Evolutionary conservation across 768 basidiomycete genomes (phyloP), one percentile per base, ranked within the genome.

Genomic region (Leccinum variicolor): DNA sequence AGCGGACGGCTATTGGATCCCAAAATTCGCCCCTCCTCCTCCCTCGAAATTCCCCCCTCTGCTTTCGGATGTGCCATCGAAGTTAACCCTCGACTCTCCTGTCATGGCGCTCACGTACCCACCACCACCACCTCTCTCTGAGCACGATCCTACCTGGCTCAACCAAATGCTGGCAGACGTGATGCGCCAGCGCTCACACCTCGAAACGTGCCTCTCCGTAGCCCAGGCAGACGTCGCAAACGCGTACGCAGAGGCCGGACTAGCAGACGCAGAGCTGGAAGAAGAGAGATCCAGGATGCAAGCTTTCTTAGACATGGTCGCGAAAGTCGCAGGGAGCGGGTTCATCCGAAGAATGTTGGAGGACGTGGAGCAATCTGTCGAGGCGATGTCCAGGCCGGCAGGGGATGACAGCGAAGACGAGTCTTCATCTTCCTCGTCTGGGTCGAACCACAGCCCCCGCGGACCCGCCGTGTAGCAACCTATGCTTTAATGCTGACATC

Each of bases 91-190:
- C 31, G 31, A 60, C n/a, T 66, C 72, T 26, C 71, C 71, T n/a
- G 28, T 70, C 48, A 73, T 72, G 61, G 14, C 50, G 0, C 15
- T 73, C 8, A 56, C 60, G 19, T 74, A 69, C 49, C 71, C 71
- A 14, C 71, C 72, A 25, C 59, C 51, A n/a, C 51, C 33, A 1
- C 70, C 70, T 8, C 64, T 74, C 54, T 31, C 51, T 21, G 47
- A 53, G 21, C n/a, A 61, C n/a, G 70, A 74, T 43, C 64, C 70
- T 7, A 57, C 47, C 8, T 72, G 71, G 71, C 63, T 69, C 28
- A 11, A 61, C 43, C 50, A 57, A 50, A 72, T 72, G 71, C 17
- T 67, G 23, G 57, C 43, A 0, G 69, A 73, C 26, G 51, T 71
- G 54, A 41, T 58, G 39, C 71, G 71, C 21, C 62, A 73, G 34